These are phyloP conservation scores for Neurospora pannonica DNA, from an alignment of 495 filamentous ascomycete species.

Conservation along the genomic window DNA sequence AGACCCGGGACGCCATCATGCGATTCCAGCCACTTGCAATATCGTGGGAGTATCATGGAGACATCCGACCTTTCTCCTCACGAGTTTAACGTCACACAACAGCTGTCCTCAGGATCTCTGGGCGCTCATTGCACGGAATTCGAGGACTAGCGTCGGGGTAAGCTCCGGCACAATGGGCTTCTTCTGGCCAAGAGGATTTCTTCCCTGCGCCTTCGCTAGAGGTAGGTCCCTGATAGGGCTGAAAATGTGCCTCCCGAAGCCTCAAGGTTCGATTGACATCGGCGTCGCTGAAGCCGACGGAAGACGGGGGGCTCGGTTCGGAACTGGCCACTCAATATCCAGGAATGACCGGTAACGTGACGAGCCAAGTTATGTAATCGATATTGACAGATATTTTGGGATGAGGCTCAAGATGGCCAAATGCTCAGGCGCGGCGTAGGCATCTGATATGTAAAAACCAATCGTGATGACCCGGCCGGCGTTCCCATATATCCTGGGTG, in stretches of 20 bases:
- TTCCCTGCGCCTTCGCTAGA: background rate
- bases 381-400: background rate
- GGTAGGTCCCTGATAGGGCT: background rate
- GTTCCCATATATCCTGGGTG: background rate
- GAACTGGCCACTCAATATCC: background rate
- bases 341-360: background rate
- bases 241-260: background rate
- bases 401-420: background rate
- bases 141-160: background rate
- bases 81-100: background rate
- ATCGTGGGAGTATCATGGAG: background rate
- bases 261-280: background rate
- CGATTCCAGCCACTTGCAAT: background rate
- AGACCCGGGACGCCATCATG: background rate
- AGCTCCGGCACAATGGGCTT: background rate
- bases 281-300: background rate
- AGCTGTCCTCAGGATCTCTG: background rate
- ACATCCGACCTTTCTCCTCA: background rate
- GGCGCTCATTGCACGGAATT: background rate
- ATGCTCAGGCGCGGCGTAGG: background rate
- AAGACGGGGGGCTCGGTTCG: background rate
- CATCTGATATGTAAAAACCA: background rate
- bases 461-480: background rate
- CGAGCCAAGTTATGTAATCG: background rate
- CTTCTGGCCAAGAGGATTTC: background rate